Percentiles rank a stretch among this genome's conserved stretches.
Evolutionary conservation across 495 filamentous ascomycete species (phyloP).

Genomic region (Talaromyces stipitatus): DNA sequence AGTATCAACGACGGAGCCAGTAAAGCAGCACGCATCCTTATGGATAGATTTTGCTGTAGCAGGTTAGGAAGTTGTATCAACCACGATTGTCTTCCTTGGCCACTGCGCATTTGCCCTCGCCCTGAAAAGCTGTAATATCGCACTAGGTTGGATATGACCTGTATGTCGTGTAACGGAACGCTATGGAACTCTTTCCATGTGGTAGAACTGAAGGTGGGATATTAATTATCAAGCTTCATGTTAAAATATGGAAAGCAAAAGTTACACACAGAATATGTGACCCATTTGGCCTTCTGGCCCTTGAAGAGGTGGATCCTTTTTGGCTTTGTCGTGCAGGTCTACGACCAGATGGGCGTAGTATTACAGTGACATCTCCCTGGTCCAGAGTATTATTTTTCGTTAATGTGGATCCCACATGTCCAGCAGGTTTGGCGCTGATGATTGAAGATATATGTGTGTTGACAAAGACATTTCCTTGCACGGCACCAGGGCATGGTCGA

Average conservation of each 20-base stretch:
- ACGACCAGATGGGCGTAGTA: not conserved
- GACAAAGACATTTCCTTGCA: not conserved
- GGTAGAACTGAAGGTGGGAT: not conserved
- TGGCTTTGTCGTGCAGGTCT: not conserved
- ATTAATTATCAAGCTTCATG: not conserved
- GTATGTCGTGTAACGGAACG: not conserved
- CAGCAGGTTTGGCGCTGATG: not conserved
- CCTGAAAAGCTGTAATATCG: not conserved
- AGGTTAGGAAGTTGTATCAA: not conserved
- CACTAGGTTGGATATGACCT: not conserved
- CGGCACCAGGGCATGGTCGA: not conserved
- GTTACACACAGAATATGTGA: not conserved
- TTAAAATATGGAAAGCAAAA: not conserved
- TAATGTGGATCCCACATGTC: too few relatives aligned
- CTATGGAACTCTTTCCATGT: not conserved
- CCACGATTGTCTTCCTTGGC: not conserved
- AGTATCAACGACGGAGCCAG: not conserved
- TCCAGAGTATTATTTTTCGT: not conserved
- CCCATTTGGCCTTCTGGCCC: not conserved
- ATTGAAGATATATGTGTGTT: not conserved
- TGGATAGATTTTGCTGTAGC: not conserved
- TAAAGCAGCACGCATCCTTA: not conserved
- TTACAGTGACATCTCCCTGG: not conserved
- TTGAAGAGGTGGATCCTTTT: not conserved
- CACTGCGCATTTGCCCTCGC: not conserved